These are phyloP conservation scores for Candida michaelii DNA, from an alignment of 805 yeast species.

Conservation along the genomic window DNA sequence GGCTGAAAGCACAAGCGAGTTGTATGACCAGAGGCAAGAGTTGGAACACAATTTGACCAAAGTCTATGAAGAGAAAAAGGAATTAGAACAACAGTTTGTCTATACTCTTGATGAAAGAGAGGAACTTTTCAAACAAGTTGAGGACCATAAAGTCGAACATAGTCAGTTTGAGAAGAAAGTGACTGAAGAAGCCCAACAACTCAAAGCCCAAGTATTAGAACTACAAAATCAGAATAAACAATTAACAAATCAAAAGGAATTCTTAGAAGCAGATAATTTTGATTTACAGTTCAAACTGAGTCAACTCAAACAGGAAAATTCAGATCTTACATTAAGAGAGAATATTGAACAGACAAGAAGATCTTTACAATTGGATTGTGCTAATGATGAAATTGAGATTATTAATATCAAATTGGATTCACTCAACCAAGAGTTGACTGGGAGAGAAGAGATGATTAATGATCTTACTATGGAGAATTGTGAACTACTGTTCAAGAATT, in stretches of 20 bases:
- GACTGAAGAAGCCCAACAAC: not conserved
- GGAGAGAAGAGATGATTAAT: constrained; percentile 1
- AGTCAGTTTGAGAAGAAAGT: not conserved
- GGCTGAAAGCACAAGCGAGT: too few relatives aligned
- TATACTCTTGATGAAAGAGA: not conserved
- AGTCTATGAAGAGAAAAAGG: constrained; percentile 1
- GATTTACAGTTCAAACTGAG: constrained; percentile 2
- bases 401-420: not conserved
- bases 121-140: not conserved
- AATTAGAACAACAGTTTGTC: not conserved
- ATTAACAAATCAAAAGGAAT: not conserved
- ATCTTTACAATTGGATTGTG: constrained; percentile 6
- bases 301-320: not conserved
- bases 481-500: constrained; percentile 4
- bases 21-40: too few relatives aligned
- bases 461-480: not conserved
- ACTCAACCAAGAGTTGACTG: not conserved
- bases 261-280: not conserved
- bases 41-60: too few relatives aligned
- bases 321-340: constrained; percentile 3
- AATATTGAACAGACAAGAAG: constrained; percentile 3
- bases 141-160: not conserved
- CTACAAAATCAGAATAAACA: not conserved
- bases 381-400: constrained; percentile 1
- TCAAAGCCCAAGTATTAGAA: not conserved